Evolutionary conservation across 1,139 yeast genomes (phyloP).

Genomic region (Scheffersomyces cryptocercus): DNA sequence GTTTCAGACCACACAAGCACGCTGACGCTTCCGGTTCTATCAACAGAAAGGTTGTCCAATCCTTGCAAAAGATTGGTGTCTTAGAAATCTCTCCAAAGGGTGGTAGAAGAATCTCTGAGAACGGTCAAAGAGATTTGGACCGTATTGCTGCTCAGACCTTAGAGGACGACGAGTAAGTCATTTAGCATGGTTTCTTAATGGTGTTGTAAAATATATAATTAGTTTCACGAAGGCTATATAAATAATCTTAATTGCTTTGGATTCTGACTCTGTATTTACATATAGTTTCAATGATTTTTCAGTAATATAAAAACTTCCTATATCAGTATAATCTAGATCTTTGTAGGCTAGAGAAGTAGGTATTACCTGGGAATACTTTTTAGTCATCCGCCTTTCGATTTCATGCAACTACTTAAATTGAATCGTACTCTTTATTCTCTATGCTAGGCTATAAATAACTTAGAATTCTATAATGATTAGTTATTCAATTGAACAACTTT

Average conservation of each 20-base stretch:
- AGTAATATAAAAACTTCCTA: too few species aligned
- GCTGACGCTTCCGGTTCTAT: conserved; percentile 98
- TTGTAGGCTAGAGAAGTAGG: too few species aligned
- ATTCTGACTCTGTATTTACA: too few species aligned
- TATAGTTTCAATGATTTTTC: too few species aligned
- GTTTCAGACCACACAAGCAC: conserved; percentile 98
- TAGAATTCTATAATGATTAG: neutral
- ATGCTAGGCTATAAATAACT: too few species aligned
- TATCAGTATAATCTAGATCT: too few species aligned
- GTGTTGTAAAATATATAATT: conserved; percentile 3
- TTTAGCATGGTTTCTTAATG: conserved; percentile 12
- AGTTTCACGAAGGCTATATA: neutral
- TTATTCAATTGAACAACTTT: conserved; percentile 6
- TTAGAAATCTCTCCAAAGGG: conserved; percentile 96
- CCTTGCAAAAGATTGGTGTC: conserved; percentile 98
- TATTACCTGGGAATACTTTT: too few species aligned
- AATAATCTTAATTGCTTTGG: neutral
- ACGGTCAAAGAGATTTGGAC: conserved; percentile 99
- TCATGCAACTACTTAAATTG: too few species aligned
- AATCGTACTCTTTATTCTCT: too few species aligned
- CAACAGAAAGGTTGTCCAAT: conserved; percentile 98
- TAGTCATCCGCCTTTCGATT: too few species aligned
- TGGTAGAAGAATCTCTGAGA: conserved; percentile 99
- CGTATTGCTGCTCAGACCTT: conserved; percentile 99
- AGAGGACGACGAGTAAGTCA: conserved; percentile 74